Conservation (phyloP, 2,329 filamentous ascomycete genomes). For the Pseudogymnoascus sp. region DNA sequence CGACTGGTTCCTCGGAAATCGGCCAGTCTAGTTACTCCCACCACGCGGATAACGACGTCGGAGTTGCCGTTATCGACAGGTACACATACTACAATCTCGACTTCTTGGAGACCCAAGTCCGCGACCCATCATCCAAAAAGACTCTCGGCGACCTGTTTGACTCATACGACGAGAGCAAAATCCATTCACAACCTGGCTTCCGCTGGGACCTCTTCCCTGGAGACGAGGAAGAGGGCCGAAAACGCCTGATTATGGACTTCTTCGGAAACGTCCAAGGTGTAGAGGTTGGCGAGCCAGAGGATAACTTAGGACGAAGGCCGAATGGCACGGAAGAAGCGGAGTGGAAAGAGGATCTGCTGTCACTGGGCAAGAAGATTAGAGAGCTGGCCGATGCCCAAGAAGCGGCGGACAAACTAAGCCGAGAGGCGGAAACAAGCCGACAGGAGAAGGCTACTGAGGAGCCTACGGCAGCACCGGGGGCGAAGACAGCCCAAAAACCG, state of each 20-base stretch:
- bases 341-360: constrained; percentile 64
- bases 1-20: constrained; percentile 90
- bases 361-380: constrained; percentile 61
- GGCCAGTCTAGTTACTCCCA: constrained; percentile 96
- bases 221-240: constrained; percentile 66
- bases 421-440: constrained; percentile 17
- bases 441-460: constrained; percentile 12
- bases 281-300: constrained; percentile 55
- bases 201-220: constrained; percentile 92
- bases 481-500: constrained; percentile 19
- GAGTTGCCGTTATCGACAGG: constrained; percentile 94
- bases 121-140: constrained; percentile 76
- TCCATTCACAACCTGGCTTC: constrained; percentile 85
- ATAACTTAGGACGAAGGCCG: constrained; percentile 20
- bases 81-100: constrained; percentile 99
- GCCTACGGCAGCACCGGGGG: constrained; percentile 17
- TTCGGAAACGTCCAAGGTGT: constrained; percentile 98
- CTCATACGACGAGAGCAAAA: constrained; percentile 89
- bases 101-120: constrained; percentile 85
- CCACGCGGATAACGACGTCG: constrained; percentile 95
- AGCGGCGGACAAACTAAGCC: constrained; percentile 35
- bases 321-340: constrained; percentile 41
- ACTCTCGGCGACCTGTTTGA: constrained; percentile 92
- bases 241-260: constrained; percentile 86
- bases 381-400: constrained; percentile 35